Evolutionary conservation across 768 basidiomycete species (phyloP).

Genomic region (Boletus pseudopeckii): DNA sequence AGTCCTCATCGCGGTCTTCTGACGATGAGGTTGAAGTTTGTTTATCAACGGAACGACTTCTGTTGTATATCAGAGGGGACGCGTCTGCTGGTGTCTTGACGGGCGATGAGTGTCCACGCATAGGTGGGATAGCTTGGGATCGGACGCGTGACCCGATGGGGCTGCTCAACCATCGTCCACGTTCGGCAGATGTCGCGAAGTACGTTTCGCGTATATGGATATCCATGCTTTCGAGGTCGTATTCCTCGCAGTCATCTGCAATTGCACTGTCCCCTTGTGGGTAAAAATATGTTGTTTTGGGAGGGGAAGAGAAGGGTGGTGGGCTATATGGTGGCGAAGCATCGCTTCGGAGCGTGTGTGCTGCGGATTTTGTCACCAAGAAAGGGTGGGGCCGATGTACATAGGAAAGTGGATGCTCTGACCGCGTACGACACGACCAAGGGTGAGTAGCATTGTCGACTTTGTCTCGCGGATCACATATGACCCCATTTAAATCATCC

Average conservation of each 20-base stretch:
- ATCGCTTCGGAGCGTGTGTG: constrained; percentile 1
- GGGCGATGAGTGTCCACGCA: constrained; percentile 24
- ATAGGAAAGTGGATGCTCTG: background rate
- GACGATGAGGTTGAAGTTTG: background rate
- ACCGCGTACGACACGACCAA: constrained; percentile 2
- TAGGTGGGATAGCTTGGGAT: constrained; percentile 11
- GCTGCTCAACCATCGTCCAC: constrained; percentile 56
- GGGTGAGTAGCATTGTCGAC: background rate
- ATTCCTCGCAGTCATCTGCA: constrained; percentile 25
- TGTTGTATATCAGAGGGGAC: constrained; percentile 4
- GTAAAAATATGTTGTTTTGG: background rate
- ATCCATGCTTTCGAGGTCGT: constrained; percentile 32
- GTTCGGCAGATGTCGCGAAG: constrained; percentile 55
- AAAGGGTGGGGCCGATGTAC: constrained; percentile 14
- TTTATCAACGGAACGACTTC: background rate
- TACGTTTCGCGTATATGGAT: constrained; percentile 45
- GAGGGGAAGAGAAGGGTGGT: background rate
- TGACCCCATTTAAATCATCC: background rate
- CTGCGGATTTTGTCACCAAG: constrained; percentile 14
- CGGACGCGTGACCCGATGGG: constrained; percentile 34
- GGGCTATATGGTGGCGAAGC: background rate
- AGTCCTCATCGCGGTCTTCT: constrained; percentile 16
- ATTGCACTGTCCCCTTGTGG: constrained; percentile 16
- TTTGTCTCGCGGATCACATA: background rate
- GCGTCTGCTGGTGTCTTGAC: constrained; percentile 8